Evolutionary conservation across 2,329 filamentous ascomycete species (phyloP), one percentile per base, ranked within the genome.

Genomic region (Phialocephala subalpina): DNA sequence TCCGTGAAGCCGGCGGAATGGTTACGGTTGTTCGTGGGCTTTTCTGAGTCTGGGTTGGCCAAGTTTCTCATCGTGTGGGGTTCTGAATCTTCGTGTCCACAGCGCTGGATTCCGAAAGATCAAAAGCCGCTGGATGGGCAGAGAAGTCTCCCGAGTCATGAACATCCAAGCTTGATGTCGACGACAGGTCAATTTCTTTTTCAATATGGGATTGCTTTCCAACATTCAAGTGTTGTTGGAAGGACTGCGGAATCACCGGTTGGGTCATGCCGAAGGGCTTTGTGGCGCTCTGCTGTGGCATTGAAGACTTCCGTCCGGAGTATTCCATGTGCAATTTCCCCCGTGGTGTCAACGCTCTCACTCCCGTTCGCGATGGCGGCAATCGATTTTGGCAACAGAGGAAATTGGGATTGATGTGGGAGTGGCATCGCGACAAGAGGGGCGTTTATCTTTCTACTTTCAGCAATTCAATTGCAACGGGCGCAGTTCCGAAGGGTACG

Each of bases 101-200:
- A 33, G 38, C 66, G 60, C 60, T 68, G 66, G 66, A 63, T 63
- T 63, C 58, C 57, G 49, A 5, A 14, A 25, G 49, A 53, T 29
- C 12, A 29, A 49, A 27, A 49, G 22, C 6, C 49, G 22, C 25
- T 53, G 25, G 3, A 22, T 33, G 49, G 25, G 25, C 4, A 33
- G 29, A 33, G 29, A 33, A 33, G 29, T 33, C 29, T 33, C 18
- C 12, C 25, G 25, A 29, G 25, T 14, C 49, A 3, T 53, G 25
- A 33, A 22, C 2, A 11, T 49, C 12, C 18, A 14, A 16, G 38
- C 12, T 42, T 42, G 4, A 42, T 42, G 12, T 12, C 20, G 45
- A 25, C 9, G 45, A 22, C 7, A 7, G 45, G 45, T 12, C n/a
- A 27, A 22, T 49, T 49, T 27, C 45, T 49, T 25, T 25, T n/a